These are phyloP conservation scores for Brassica balearica DNA, from an alignment of 441 rosid species.

Conservation along the genomic window DNA sequence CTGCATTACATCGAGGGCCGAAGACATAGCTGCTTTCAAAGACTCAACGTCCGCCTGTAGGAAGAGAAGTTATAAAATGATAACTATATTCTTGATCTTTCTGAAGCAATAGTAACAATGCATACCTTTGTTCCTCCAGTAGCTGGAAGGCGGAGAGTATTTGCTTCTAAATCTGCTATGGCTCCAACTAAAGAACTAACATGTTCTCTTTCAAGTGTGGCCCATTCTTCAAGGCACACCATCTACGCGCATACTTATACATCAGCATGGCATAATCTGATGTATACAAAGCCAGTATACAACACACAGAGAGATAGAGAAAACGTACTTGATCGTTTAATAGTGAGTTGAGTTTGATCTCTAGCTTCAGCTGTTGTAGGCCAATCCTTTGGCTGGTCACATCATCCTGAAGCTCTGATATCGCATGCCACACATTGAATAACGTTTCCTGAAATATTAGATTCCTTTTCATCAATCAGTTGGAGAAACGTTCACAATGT, in stretches of 20 bases:
- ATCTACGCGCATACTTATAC: slow-evolving; percentile 56
- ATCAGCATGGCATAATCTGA: slow-evolving; percentile 30
- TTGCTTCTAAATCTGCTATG: slow-evolving; percentile 85
- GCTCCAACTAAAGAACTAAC: slow-evolving; percentile 76
- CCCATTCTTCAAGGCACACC: slow-evolving; percentile 85
- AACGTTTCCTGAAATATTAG: slow-evolving; percentile 77
- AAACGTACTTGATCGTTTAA: slow-evolving; percentile 71
- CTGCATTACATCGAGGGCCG: slow-evolving; percentile 94
- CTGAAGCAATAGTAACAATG: neutral
- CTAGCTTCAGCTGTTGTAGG: slow-evolving; percentile 73
- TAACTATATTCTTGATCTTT: slow-evolving; percentile 35
- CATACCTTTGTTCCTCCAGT: slow-evolving; percentile 87
- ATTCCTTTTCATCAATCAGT: no score
- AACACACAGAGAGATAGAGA: slow-evolving; percentile 19
- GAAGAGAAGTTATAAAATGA: slow-evolving; percentile 33
- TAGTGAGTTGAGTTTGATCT: slow-evolving; percentile 74
- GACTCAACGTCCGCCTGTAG: slow-evolving; percentile 80
- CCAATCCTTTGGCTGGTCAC: slow-evolving; percentile 70
- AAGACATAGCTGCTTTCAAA: slow-evolving; percentile 77
- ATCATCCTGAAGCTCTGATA: slow-evolving; percentile 68
- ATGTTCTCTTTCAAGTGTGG: slow-evolving; percentile 81
- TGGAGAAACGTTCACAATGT: no score
- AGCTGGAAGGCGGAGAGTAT: slow-evolving; percentile 90
- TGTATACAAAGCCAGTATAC: slow-evolving; percentile 1
- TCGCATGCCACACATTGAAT: slow-evolving; percentile 71